A percentile compares a stretch with the other conserved stretches of the same genome.
These are phyloP conservation scores for Euphorbia corollata DNA, from an alignment of 441 rosid species.

Conservation along the genomic window DNA sequence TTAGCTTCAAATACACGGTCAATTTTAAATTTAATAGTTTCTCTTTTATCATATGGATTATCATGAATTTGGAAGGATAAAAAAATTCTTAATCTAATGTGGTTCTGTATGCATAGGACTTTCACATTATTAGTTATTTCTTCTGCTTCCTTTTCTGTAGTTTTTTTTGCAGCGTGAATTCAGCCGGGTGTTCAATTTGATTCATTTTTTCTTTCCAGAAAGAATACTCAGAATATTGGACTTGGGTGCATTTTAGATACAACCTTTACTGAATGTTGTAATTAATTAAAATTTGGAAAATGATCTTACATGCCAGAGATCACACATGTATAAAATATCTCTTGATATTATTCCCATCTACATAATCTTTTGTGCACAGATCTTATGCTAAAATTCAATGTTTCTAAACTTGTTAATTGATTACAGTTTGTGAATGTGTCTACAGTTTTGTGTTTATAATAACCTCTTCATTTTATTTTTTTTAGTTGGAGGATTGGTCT, in stretches of 20 bases:
- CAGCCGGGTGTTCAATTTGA: neutral
- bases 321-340: neutral
- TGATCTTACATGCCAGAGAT: neutral
- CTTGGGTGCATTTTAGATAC: neutral
- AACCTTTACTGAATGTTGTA: neutral
- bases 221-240: neutral
- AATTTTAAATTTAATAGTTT: constrained; percentile 1
- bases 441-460: constrained; percentile 13
- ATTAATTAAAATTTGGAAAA: neutral
- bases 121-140: neutral
- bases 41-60: neutral
- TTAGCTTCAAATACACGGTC: neutral
- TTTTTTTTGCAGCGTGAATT: neutral
- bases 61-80: neutral
- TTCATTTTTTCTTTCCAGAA: no score
- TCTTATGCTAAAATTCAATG: neutral
- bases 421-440: neutral
- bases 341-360: neutral
- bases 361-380: neutral
- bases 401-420: neutral
- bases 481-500: constrained; percentile 89
- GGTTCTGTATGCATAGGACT: neutral
- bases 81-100: neutral
- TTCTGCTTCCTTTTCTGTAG: neutral
- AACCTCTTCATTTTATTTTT: constrained; percentile 16